Conservation (phyloP, 148 eudicot genomes). For the Rhododendron henanense region DNA sequence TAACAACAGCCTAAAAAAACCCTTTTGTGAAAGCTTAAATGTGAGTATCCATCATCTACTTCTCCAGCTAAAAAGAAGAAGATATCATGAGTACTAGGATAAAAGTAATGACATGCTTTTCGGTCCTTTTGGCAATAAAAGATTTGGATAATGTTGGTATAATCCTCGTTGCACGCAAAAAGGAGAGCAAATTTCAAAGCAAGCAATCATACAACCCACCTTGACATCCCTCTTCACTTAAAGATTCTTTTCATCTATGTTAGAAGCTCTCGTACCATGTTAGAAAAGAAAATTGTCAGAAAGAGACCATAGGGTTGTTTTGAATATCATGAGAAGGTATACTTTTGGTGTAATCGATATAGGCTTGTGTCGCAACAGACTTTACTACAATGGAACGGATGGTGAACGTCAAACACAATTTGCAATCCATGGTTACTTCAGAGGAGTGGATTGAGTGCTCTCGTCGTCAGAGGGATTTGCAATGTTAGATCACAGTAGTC, state of each 20-base stretch:
- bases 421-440: slow-evolving; percentile 84
- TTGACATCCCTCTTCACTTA: neutral
- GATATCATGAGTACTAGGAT: neutral
- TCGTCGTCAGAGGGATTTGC: slow-evolving; percentile 55
- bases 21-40: no score
- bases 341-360: slow-evolving; percentile 72
- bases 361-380: slow-evolving; percentile 47
- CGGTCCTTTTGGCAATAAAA: neutral
- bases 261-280: no score
- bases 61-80: neutral
- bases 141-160: neutral
- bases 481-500: slow-evolving; percentile 62
- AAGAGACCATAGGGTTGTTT: slow-evolving; percentile 40
- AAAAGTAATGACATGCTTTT: neutral
- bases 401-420: slow-evolving; percentile 63
- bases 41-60: neutral
- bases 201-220: neutral
- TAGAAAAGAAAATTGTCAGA: no score
- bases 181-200: neutral
- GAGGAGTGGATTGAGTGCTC: slow-evolving; percentile 93
- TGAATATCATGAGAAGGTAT: slow-evolving; percentile 82
- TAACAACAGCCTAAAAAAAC: no score
- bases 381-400: slow-evolving; percentile 67
- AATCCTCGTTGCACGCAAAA: neutral
- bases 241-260: neutral